Conservation (phyloP, 2,329 filamentous ascomycete species). For the Moelleriella libera region DNA sequence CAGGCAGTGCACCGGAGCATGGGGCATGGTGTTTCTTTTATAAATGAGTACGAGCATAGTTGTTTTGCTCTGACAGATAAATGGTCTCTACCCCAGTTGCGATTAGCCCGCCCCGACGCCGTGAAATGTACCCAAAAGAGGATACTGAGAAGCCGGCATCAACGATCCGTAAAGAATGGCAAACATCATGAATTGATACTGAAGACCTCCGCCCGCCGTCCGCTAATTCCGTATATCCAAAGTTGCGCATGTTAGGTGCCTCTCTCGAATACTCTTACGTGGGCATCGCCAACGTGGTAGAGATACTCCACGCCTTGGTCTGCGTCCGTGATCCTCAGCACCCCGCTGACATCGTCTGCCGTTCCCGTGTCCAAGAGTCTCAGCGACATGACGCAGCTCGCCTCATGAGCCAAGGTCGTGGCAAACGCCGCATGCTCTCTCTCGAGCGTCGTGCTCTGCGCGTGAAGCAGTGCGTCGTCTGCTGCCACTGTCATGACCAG, state of each 20-base stretch:
- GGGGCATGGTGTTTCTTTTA: background rate
- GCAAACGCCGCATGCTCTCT: constrained; percentile 57
- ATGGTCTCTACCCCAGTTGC: no score
- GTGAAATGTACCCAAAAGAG: no score
- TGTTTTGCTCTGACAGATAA: background rate
- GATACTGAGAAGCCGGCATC: no score
- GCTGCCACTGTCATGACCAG: constrained; percentile 56
- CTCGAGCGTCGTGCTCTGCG: constrained; percentile 51
- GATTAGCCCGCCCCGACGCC: no score
- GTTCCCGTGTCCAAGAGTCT: constrained; percentile 72
- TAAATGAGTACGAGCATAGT: background rate
- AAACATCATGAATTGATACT: no score
- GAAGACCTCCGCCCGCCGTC: no score
- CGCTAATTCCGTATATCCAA: no score
- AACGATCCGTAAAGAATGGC: no score
- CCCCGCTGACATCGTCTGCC: constrained; percentile 84
- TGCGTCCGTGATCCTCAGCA: constrained; percentile 60
- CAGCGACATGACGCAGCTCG: constrained; percentile 56
- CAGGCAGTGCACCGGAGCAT: background rate
- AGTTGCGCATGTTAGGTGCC: constrained; percentile 27
- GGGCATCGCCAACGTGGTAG: constrained; percentile 68
- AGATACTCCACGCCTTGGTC: constrained; percentile 51
- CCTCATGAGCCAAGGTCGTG: constrained; percentile 59
- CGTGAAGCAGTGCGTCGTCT: constrained; percentile 55
- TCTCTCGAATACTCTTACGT: constrained; percentile 71